Percentiles rank a stretch among this genome's conserved stretches.
These are phyloP conservation scores for Tricholoma matsutake DNA, from an alignment of 768 basidiomycete genomes.

Conservation along the genomic window DNA sequence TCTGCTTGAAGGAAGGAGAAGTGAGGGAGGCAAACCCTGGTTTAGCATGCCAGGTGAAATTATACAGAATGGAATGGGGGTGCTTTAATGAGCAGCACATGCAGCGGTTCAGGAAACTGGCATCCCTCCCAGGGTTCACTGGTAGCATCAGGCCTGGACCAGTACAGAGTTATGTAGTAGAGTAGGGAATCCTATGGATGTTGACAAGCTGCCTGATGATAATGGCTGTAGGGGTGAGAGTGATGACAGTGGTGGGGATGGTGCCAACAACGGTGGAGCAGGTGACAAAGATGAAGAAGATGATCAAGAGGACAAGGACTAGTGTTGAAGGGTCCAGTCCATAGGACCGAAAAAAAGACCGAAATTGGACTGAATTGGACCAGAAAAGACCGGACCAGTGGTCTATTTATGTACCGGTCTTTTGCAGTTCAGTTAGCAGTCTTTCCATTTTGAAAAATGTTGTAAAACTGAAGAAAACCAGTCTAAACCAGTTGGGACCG, in stretches of 20 bases:
- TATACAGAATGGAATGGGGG: neutral
- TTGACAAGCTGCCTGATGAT: neutral
- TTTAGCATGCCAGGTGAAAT: neutral
- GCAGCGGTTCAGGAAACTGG: neutral
- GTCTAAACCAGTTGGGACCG: too few species aligned
- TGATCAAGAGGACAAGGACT: neutral
- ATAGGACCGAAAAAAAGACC: too few species aligned
- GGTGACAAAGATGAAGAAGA: neutral
- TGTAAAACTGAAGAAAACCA: too few species aligned
- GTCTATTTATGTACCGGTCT: too few species aligned
- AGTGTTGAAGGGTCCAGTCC: too few species aligned
- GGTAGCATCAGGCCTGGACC: neutral
- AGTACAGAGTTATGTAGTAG: neutral
- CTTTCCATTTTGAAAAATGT: too few species aligned
- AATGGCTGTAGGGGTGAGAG: neutral
- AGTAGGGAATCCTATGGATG: neutral
- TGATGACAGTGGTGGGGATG: neutral
- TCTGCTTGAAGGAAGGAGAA: neutral
- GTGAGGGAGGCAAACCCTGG: too few species aligned
- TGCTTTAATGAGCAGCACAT: constrained; percentile 1
- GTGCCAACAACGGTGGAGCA: neutral
- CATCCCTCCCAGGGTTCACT: neutral
- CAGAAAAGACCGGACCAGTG: too few species aligned
- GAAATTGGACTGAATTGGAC: too few species aligned
- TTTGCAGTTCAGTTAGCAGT: too few species aligned